A percentile compares a stretch with the other conserved stretches of the same genome.
These are phyloP conservation scores for Alternaria metachromatica DNA, from an alignment of 2,329 filamentous ascomycete genomes.

Conservation along the genomic window DNA sequence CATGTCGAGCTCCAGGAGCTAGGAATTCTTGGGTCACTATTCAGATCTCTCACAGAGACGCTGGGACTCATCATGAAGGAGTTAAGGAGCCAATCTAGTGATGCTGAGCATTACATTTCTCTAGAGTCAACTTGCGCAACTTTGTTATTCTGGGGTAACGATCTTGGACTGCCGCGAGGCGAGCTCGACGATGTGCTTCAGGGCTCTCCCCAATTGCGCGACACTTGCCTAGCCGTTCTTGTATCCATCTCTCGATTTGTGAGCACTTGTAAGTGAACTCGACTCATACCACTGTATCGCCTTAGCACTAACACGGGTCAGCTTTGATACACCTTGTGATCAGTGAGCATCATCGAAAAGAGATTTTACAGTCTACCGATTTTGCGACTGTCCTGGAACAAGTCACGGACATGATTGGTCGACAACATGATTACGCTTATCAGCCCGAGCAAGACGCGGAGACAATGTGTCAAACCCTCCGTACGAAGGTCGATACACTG, in stretches of 20 bases:
- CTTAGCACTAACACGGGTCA: not conserved
- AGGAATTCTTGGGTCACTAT: not conserved
- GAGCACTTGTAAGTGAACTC: not conserved
- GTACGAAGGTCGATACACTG: slow-evolving; percentile 9
- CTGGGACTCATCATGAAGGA: not conserved
- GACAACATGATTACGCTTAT: not conserved
- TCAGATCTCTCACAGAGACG: not conserved
- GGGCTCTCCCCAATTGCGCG: not conserved
- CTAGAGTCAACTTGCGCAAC: not conserved
- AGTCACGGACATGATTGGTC: not conserved
- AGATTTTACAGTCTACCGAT: not conserved
- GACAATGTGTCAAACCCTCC: slow-evolving; percentile 1
- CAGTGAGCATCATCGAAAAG: not conserved
- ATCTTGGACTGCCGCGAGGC: not conserved
- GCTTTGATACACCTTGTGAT: not conserved
- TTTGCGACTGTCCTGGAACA: not conserved
- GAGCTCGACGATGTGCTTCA: not conserved
- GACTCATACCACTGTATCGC: not conserved
- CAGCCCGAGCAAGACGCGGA: not conserved
- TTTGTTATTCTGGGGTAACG: not conserved
- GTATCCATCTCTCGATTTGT: not conserved
- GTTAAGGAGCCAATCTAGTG: not conserved
- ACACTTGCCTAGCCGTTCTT: not conserved
- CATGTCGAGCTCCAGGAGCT: not conserved
- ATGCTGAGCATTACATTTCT: not conserved